These are phyloP conservation scores for Hemileccinum impolitum DNA, from an alignment of 768 basidiomycete genomes.

Conservation along the genomic window DNA sequence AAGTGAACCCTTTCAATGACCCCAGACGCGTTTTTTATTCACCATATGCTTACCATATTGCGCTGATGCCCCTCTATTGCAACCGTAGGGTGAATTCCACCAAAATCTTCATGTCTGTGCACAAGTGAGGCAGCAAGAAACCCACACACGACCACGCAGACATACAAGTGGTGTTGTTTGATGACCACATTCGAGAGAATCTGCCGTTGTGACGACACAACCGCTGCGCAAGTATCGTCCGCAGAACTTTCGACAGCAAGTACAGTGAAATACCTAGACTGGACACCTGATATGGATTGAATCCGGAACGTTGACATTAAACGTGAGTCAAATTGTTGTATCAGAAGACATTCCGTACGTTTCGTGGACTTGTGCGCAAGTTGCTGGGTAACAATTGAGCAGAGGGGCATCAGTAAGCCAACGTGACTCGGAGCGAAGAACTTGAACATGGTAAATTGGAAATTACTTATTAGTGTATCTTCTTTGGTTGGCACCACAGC, in stretches of 20 bases:
- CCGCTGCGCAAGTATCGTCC: slow-evolving; percentile 90
- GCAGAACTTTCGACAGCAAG: slow-evolving; percentile 84
- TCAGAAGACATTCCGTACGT: neutral
- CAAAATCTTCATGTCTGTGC: slow-evolving; percentile 31
- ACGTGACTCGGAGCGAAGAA: neutral
- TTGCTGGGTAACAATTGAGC: neutral
- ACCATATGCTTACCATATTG: slow-evolving; percentile 54
- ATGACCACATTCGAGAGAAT: slow-evolving; percentile 85
- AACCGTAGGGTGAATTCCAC: slow-evolving; percentile 76
- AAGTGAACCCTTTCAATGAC: neutral
- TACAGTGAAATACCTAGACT: slow-evolving; percentile 48
- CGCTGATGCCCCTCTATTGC: slow-evolving; percentile 78
- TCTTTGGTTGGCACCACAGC: too few species aligned
- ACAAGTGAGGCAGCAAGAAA: neutral
- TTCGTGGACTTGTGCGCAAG: neutral
- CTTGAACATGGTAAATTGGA: slow-evolving; percentile 4
- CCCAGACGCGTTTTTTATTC: neutral
- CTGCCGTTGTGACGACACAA: slow-evolving; percentile 66
- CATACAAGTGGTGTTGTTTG: slow-evolving; percentile 57
- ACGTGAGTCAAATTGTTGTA: neutral
- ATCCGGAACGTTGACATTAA: too few species aligned
- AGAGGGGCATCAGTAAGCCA: neutral
- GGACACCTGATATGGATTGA: neutral
- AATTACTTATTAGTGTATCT: too few species aligned
- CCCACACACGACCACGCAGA: neutral